Percentiles rank a stretch among this genome's conserved stretches.
Evolutionary conservation across 2,329 filamentous ascomycete species (phyloP).

Genomic region (Ophiostoma populinum): DNA sequence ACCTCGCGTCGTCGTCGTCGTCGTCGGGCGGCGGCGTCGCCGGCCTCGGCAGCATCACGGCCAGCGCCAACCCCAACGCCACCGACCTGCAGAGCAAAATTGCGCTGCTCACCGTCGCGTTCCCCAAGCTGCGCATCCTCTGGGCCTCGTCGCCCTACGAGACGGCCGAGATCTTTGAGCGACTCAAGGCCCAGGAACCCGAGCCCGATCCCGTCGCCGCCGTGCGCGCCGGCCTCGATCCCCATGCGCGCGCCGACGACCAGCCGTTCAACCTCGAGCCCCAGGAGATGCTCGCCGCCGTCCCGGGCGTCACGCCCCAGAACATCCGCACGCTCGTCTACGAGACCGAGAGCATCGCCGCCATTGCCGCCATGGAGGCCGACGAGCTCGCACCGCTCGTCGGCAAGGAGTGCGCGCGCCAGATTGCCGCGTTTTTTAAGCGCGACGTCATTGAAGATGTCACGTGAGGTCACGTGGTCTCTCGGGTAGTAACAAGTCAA

Average conservation of each 20-base stretch:
- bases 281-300: constrained; percentile 73
- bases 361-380: constrained; percentile 73
- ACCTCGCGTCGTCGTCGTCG: constrained; percentile 25
- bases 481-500: no score
- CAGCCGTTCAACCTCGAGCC: constrained; percentile 66
- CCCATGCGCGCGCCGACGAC: constrained; percentile 41
- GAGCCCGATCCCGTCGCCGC: constrained; percentile 85
- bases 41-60: no score
- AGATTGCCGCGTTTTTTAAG: constrained; percentile 70
- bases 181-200: constrained; percentile 72
- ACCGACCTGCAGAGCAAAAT: constrained; percentile 82
- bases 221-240: constrained; percentile 64
- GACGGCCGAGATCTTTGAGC: constrained; percentile 91
- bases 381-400: constrained; percentile 57
- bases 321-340: constrained; percentile 57
- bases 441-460: constrained; percentile 36
- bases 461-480: no score
- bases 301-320: constrained; percentile 71
- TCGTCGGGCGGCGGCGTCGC: background rate
- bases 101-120: constrained; percentile 80
- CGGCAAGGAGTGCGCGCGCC: constrained; percentile 58
- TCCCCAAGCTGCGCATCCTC: constrained; percentile 76
- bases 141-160: constrained; percentile 91
- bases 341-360: constrained; percentile 57
- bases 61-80: constrained; percentile 34